Conservation (phyloP, 2,329 filamentous ascomycete species). For the Lachnellula suecica region DNA sequence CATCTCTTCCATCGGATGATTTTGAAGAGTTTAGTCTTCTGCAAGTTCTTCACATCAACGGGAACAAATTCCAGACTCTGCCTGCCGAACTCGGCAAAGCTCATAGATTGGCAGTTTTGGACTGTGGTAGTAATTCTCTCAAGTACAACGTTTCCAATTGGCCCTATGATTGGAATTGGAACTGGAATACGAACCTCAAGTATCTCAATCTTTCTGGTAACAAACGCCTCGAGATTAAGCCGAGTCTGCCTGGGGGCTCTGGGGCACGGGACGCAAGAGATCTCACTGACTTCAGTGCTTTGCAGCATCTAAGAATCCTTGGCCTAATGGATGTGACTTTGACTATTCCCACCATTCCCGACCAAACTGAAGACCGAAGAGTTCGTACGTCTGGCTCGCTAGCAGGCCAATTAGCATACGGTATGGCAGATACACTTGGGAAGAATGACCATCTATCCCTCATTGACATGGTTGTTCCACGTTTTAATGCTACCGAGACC, state of each 20-base stretch:
- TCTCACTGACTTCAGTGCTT: slow-evolving; percentile 84
- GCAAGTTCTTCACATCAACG: slow-evolving; percentile 91
- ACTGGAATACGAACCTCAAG: slow-evolving; percentile 91
- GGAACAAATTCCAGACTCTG: slow-evolving; percentile 95
- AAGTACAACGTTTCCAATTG: slow-evolving; percentile 99
- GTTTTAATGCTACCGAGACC: slow-evolving; percentile 84
- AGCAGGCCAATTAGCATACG: slow-evolving; percentile 87
- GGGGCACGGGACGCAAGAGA: slow-evolving; percentile 66
- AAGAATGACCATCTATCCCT: slow-evolving; percentile 93
- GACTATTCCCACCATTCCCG: slow-evolving; percentile 88
- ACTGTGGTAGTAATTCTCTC: slow-evolving; percentile 90
- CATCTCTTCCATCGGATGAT: slow-evolving; percentile 88
- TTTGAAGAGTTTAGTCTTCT: slow-evolving; percentile 85
- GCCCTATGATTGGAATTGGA: slow-evolving; percentile 99
- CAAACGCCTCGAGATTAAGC: slow-evolving; percentile 89
- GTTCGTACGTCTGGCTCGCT: slow-evolving; percentile 95
- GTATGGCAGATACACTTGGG: slow-evolving; percentile 95
- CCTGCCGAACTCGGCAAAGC: slow-evolving; percentile 95
- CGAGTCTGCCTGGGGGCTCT: slow-evolving; percentile 68
- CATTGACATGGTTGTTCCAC: slow-evolving; percentile 90
- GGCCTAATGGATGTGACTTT: slow-evolving; percentile 98
- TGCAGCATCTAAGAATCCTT: slow-evolving; percentile 80
- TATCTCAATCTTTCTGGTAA: slow-evolving; percentile 97
- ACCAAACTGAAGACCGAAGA: slow-evolving; percentile 91
- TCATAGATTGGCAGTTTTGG: slow-evolving; percentile 84